Evolutionary conservation across 257 asterid genomes (phyloP).

Genomic region (Ilex asprella): DNA sequence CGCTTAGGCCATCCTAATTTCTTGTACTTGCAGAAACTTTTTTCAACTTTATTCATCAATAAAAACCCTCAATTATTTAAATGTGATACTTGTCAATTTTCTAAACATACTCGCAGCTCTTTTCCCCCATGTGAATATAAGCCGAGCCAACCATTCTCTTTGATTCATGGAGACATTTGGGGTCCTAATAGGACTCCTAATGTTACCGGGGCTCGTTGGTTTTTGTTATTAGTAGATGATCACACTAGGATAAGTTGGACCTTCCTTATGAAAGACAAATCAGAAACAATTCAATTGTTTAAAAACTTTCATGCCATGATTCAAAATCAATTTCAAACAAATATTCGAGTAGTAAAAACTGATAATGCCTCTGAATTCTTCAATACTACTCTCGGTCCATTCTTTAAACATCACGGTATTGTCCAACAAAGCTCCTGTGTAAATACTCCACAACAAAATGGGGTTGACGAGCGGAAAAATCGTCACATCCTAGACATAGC

Average conservation of each 20-base stretch:
- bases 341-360: not conserved
- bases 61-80: too few species aligned
- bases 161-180: too few species aligned
- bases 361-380: too few species aligned
- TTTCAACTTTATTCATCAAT: too few species aligned
- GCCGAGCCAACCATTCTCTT: not conserved
- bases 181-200: too few species aligned
- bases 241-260: not conserved
- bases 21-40: too few species aligned
- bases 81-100: too few species aligned
- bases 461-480: not conserved
- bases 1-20: too few species aligned
- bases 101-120: not conserved
- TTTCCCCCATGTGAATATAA: not conserved
- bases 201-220: slow-evolving; percentile 2
- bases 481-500: not conserved
- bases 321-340: slow-evolving; percentile 1
- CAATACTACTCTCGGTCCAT: too few species aligned
- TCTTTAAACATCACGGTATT: too few species aligned
- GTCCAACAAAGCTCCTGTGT: too few species aligned
- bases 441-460: too few species aligned
- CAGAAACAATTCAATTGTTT: not conserved
- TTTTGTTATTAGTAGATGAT: slow-evolving; percentile 1
- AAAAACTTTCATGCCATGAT: not conserved
- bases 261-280: not conserved